Evolutionary conservation across 2,329 filamentous ascomycete genomes (phyloP).

Genomic region (Pseudogymnoascus sp.): DNA sequence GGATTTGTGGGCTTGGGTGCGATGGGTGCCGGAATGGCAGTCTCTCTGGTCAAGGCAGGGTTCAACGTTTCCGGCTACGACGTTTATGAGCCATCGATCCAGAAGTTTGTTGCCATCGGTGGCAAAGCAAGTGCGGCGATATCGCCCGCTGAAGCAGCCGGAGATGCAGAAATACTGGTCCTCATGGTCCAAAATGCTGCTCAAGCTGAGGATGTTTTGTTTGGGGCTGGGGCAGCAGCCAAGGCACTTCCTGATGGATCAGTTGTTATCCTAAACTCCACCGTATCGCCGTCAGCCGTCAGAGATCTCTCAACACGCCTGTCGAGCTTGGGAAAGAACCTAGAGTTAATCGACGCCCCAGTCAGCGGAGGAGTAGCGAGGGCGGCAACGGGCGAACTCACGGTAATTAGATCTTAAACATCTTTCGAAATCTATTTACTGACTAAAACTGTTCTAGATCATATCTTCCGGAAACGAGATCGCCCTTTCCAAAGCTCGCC

Average conservation of each 20-base stretch:
- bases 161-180: conserved; percentile 50
- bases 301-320: conserved; percentile 53
- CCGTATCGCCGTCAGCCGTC: conserved; percentile 57
- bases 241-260: conserved; percentile 44
- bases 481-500: conserved; percentile 19
- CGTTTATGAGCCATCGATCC: conserved; percentile 55
- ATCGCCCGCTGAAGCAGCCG: conserved; percentile 45
- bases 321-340: conserved; percentile 46
- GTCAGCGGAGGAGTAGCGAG: conserved; percentile 60
- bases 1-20: conserved; percentile 65
- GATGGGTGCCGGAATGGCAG: conserved; percentile 75
- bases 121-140: conserved; percentile 46
- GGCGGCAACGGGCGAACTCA: conserved; percentile 30
- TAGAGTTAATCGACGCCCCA: conserved; percentile 59
- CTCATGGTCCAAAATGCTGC: conserved; percentile 54
- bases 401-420: conserved; percentile 18
- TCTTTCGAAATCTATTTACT: neutral
- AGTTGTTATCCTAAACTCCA: conserved; percentile 58
- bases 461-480: conserved; percentile 27
- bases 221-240: conserved; percentile 46
- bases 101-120: conserved; percentile 53
- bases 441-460: conserved; percentile 19
- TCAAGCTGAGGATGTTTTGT: conserved; percentile 51
- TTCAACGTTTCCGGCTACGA: conserved; percentile 62
- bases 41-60: conserved; percentile 56